These are phyloP conservation scores for Arthrobotrys sphaeroides DNA, from an alignment of 2,329 filamentous ascomycete species.

Conservation along the genomic window DNA sequence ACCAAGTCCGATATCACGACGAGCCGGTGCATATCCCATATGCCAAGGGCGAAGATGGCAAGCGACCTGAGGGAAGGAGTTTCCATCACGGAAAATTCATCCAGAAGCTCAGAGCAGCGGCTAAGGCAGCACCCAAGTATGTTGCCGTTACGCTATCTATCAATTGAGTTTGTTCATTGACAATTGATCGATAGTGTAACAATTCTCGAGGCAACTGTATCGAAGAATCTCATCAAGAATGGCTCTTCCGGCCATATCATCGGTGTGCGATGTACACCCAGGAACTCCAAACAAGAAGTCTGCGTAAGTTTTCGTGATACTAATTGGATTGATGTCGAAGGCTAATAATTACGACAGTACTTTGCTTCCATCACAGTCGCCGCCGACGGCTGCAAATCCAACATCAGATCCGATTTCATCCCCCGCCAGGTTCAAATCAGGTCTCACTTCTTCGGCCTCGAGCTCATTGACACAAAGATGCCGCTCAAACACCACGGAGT, in stretches of 20 bases:
- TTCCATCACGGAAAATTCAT: constrained; percentile 98
- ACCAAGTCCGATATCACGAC: constrained; percentile 84
- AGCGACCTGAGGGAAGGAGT: constrained; percentile 74
- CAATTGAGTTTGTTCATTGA: constrained; percentile 15
- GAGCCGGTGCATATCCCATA: constrained; percentile 80
- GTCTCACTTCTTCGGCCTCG: constrained; percentile 91
- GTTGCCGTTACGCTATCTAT: constrained; percentile 1
- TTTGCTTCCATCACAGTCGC: constrained; percentile 89
- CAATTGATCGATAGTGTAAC: constrained; percentile 68
- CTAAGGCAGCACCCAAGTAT: constrained; percentile 72
- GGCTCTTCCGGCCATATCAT: constrained; percentile 76
- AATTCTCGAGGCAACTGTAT: constrained; percentile 84
- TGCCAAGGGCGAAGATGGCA: constrained; percentile 66
- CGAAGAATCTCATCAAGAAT: constrained; percentile 76
- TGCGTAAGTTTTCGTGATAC: constrained; percentile 58
- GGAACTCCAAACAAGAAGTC: constrained; percentile 53
- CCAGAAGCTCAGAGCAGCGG: constrained; percentile 78
- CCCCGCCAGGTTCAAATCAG: constrained; percentile 73
- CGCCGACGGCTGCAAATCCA: constrained; percentile 90
- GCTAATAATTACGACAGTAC: constrained; percentile 66
- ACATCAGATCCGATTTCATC: constrained; percentile 84
- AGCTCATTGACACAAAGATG: constrained; percentile 86
- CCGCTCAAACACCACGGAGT: constrained; percentile 81
- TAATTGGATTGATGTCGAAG: neutral
- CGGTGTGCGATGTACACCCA: constrained; percentile 68